These are phyloP conservation scores for Rhododendron ovatum DNA, from an alignment of 148 eudicot genomes.

Conservation along the genomic window DNA sequence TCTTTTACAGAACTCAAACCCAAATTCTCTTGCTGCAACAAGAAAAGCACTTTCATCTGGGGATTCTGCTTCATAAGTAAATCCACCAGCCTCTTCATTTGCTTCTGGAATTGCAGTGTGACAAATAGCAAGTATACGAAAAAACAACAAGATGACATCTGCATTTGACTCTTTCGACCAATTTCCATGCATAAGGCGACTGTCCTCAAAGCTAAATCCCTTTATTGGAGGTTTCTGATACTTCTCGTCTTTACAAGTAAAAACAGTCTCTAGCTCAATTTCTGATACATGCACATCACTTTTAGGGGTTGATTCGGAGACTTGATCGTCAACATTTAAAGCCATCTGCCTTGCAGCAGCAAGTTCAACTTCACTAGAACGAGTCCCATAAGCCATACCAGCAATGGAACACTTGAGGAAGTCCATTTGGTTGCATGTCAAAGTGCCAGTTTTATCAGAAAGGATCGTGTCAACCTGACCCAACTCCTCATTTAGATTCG, in stretches of 20 bases:
- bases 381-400: constrained; percentile 71
- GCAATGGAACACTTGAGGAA: constrained; percentile 91
- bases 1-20: constrained; percentile 79
- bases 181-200: constrained; percentile 60
- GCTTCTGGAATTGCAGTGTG: constrained; percentile 92
- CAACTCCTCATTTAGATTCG: constrained; percentile 90
- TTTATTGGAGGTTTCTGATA: constrained; percentile 43
- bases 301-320: constrained; percentile 11
- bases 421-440: constrained; percentile 96
- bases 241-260: no score
- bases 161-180: constrained; percentile 66
- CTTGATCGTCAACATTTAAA: constrained; percentile 34
- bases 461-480: constrained; percentile 95
- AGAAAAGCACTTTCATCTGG: constrained; percentile 97
- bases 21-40: constrained; percentile 95
- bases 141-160: constrained; percentile 56
- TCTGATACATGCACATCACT: constrained; percentile 19
- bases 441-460: constrained; percentile 97
- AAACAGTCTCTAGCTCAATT: constrained; percentile 64
- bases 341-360: constrained; percentile 92
- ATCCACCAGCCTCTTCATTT: constrained; percentile 63
- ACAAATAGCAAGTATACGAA: constrained; percentile 79
- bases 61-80: constrained; percentile 88
- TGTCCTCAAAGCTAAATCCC: constrained; percentile 87
- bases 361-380: constrained; percentile 83